Percentiles rank a stretch among this genome's conserved stretches.
Conservation (phyloP, 2,329 filamentous ascomycete genomes). For the Allantophomopsis lycopodina region DNA sequence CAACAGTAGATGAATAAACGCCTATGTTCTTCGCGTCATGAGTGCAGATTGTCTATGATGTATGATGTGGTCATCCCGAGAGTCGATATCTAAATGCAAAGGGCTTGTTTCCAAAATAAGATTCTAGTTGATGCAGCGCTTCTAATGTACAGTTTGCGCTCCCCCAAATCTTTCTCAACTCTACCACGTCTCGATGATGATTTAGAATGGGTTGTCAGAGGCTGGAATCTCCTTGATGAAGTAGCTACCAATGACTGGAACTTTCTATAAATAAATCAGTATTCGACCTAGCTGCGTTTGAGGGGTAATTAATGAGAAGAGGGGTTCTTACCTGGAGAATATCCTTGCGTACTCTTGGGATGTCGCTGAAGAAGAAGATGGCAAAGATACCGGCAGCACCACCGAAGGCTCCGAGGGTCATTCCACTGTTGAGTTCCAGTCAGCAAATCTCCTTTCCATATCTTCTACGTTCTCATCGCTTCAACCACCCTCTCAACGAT, state of each 20-base stretch:
- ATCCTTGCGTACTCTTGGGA: constrained; percentile 45
- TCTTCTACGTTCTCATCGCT: neutral
- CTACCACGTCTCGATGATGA: too few relatives aligned
- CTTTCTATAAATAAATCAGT: constrained; percentile 26
- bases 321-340: constrained; percentile 35
- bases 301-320: too few relatives aligned
- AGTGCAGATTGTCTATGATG: too few relatives aligned
- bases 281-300: neutral
- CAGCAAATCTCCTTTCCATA: too few relatives aligned
- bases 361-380: constrained; percentile 47
- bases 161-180: too few relatives aligned
- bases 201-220: constrained; percentile 34
- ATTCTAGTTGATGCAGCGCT: too few relatives aligned
- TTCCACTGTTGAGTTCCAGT: constrained; percentile 23
- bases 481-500: constrained; percentile 1
- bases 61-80: too few relatives aligned
- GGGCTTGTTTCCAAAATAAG: too few relatives aligned
- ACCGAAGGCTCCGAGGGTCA: constrained; percentile 39
- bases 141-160: too few relatives aligned
- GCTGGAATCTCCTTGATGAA: constrained; percentile 40
- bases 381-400: constrained; percentile 38
- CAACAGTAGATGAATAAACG: too few relatives aligned
- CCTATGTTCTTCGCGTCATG: too few relatives aligned
- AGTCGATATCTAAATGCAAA: too few relatives aligned
- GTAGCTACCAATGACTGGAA: constrained; percentile 36